These are phyloP conservation scores for Ceratobasidium papillatum DNA, from an alignment of 1,284 basidiomycete species.

Conservation along the genomic window DNA sequence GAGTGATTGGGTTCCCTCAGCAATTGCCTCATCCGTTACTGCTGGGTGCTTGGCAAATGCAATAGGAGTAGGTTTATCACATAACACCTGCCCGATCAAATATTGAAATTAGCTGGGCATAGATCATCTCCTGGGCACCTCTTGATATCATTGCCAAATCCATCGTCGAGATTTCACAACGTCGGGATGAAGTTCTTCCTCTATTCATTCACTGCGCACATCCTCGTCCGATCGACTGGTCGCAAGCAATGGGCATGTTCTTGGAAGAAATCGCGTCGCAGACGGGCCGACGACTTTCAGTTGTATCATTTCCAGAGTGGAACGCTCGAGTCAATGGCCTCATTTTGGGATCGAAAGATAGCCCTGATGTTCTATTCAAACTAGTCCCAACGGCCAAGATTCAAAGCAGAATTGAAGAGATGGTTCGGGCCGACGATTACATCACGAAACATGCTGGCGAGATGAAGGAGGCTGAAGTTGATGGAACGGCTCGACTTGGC, in stretches of 20 bases:
- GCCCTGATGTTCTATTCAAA: constrained; percentile 48
- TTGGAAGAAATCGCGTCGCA: constrained; percentile 46
- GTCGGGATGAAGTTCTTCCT: constrained; percentile 7
- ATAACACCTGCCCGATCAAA: neutral
- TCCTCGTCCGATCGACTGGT: constrained; percentile 49
- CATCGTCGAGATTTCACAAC: neutral
- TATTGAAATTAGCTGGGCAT: neutral
- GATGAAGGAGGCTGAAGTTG: constrained; percentile 40
- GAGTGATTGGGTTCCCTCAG: constrained; percentile 41
- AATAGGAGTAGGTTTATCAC: neutral
- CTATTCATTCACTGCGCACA: constrained; percentile 49
- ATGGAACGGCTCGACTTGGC: constrained; percentile 44
- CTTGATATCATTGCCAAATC: constrained; percentile 44
- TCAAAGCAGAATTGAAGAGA: neutral
- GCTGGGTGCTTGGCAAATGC: constrained; percentile 1
- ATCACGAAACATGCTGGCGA: constrained; percentile 19
- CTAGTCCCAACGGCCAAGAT: constrained; percentile 48
- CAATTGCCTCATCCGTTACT: constrained; percentile 17
- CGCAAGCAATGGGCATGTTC: constrained; percentile 45
- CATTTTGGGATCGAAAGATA: constrained; percentile 45
- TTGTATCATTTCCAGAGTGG: constrained; percentile 51
- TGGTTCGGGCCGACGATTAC: neutral
- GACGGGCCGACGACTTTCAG: constrained; percentile 25
- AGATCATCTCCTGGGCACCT: constrained; percentile 51
- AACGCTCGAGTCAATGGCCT: constrained; percentile 47